These are phyloP conservation scores for Cladochytrium replicatum DNA, from an alignment of 192 early-diverging fungal species.

Conservation along the genomic window DNA sequence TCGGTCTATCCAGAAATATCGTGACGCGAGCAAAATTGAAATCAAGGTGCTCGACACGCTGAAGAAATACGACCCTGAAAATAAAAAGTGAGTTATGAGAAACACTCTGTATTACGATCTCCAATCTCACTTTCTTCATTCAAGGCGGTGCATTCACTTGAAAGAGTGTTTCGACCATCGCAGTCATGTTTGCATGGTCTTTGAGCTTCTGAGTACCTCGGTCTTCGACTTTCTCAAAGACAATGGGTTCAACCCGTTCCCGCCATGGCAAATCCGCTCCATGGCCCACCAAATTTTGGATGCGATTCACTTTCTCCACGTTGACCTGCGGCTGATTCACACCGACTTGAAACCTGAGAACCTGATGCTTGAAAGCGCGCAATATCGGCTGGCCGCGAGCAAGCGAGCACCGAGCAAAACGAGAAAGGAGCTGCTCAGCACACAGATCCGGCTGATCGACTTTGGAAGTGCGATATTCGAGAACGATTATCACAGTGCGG, in stretches of 20 bases:
- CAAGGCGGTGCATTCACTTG: constrained; percentile 82
- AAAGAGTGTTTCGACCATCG: constrained; percentile 74
- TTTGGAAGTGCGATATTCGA: constrained; percentile 94
- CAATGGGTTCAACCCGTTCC: constrained; percentile 82
- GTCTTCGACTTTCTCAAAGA: constrained; percentile 94
- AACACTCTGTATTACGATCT: neutral
- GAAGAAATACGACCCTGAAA: constrained; percentile 68
- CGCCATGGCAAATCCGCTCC: constrained; percentile 68
- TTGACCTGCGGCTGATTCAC: constrained; percentile 75
- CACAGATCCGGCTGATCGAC: constrained; percentile 84
- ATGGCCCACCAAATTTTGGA: constrained; percentile 78
- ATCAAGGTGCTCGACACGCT: constrained; percentile 75
- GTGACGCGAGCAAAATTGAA: constrained; percentile 84
- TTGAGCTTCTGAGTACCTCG: constrained; percentile 76
- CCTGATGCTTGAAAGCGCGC: constrained; percentile 13
- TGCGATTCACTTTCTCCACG: constrained; percentile 85
- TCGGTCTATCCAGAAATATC: constrained; percentile 85
- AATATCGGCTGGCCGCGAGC: neutral
- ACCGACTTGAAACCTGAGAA: constrained; percentile 88
- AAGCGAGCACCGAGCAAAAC: constrained; percentile 26
- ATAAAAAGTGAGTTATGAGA: constrained; percentile 53
- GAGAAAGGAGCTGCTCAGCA: constrained; percentile 54
- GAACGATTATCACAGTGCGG: constrained; percentile 80
- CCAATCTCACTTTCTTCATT: no score
- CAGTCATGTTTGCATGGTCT: constrained; percentile 97